phyloP scores from a whole-genome alignment of 1,139 yeast genomes.

The Candida smagusa region DNA sequence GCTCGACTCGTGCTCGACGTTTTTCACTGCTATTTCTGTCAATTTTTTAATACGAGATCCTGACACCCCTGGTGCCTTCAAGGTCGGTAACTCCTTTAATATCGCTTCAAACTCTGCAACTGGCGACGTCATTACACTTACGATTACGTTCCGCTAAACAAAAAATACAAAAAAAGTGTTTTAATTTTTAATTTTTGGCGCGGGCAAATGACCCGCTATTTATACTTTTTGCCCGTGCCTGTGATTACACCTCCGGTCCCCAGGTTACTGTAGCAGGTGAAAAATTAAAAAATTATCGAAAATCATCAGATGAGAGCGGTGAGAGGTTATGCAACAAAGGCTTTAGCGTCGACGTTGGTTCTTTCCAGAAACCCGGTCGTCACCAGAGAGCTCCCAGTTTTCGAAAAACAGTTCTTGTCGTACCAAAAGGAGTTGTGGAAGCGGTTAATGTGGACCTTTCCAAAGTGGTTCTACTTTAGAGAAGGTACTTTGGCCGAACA shows the following conservation, averaged over 20 bases:
- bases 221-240: not conserved
- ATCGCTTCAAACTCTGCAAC: slow-evolving; percentile 66
- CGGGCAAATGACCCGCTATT: not conserved
- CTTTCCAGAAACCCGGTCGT: slow-evolving; percentile 81
- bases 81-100: slow-evolving; percentile 67
- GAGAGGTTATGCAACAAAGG: slow-evolving; percentile 11
- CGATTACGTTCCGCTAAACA: slow-evolving; percentile 1
- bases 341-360: slow-evolving; percentile 42
- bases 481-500: slow-evolving; percentile 89
- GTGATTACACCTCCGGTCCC: not conserved
- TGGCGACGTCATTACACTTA: slow-evolving; percentile 23
- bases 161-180: not conserved
- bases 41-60: slow-evolving; percentile 90
- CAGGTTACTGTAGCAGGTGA: slow-evolving; percentile 8
- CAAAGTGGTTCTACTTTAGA: slow-evolving; percentile 87
- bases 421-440: slow-evolving; percentile 86
- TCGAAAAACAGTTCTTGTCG: slow-evolving; percentile 72
- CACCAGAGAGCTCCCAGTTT: slow-evolving; percentile 69
- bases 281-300: slow-evolving; percentile 6
- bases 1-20: slow-evolving; percentile 59
- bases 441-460: slow-evolving; percentile 96
- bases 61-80: slow-evolving; percentile 91
- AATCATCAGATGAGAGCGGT: slow-evolving; percentile 9
- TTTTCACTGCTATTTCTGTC: slow-evolving; percentile 71
- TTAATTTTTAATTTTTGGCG: too few species aligned